Evolutionary conservation across 441 rosid genomes (phyloP).

Genomic region (Lepidium campestre): DNA sequence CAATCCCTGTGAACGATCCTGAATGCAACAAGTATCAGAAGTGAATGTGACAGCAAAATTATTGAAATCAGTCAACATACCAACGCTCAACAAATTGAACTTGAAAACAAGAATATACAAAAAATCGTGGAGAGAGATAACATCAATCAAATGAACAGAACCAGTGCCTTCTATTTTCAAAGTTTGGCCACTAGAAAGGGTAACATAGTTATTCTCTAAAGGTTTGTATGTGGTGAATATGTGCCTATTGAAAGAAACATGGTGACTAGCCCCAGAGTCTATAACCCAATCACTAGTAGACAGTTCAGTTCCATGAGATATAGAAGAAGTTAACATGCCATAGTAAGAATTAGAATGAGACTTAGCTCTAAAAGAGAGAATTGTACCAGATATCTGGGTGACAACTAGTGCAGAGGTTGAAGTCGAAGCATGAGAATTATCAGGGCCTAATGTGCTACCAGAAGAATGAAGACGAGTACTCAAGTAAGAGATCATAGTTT

Average conservation of each 20-base stretch:
- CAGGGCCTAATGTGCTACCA: accelerated
- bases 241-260: too few species aligned
- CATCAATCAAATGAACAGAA: background rate
- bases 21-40: background rate
- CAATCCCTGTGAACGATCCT: background rate
- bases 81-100: background rate
- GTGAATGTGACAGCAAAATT: background rate
- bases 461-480: background rate
- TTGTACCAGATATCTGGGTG: background rate
- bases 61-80: background rate
- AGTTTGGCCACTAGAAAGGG: too few species aligned
- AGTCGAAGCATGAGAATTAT: background rate
- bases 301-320: background rate
- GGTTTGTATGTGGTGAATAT: too few species aligned
- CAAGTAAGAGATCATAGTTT: background rate
- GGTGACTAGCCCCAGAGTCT: too few species aligned
- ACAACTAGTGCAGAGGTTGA: background rate
- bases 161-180: too few species aligned
- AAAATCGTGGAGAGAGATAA: background rate
- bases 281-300: background rate
- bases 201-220: too few species aligned
- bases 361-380: background rate
- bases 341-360: background rate
- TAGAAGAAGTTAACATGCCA: background rate
- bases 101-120: background rate